Conservation (phyloP, 192 early-diverging fungal species). For the Chytriomyces hyalinus region DNA sequence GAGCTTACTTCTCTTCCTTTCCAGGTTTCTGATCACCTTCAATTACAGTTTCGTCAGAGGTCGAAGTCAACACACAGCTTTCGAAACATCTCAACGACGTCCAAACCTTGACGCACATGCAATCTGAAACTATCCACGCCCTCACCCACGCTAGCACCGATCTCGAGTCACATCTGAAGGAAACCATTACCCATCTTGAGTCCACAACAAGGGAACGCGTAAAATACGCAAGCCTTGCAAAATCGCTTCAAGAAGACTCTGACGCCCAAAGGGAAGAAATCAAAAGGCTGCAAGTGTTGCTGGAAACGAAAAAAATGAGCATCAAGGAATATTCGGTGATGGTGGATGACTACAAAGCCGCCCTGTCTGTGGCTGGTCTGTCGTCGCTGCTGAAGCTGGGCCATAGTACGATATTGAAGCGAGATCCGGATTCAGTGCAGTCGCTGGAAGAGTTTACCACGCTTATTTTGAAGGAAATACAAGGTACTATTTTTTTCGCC, state of each 20-base stretch:
- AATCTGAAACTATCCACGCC: not conserved
- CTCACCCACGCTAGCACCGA: not conserved
- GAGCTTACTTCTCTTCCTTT: not conserved
- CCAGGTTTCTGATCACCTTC: not conserved
- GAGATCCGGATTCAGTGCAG: not conserved
- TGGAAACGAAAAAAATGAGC: slow-evolving; percentile 1
- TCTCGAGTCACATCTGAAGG: not conserved
- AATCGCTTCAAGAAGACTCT: not conserved
- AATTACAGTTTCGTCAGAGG: not conserved
- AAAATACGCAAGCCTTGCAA: not conserved
- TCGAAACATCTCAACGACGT: not conserved
- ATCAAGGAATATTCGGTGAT: not conserved
- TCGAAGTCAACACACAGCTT: not conserved
- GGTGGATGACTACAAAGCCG: slow-evolving; percentile 2
- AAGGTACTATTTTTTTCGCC: not conserved
- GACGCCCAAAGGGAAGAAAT: not conserved
- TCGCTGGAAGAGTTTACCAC: slow-evolving; percentile 2
- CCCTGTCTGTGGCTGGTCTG: not conserved
- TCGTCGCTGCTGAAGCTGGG: not conserved
- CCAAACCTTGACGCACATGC: not conserved
- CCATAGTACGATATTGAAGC: not conserved
- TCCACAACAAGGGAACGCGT: not conserved
- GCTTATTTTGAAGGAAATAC: not conserved
- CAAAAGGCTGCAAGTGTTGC: not conserved
- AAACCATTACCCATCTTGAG: not conserved